phyloP scores from a whole-genome alignment of 2,329 filamentous ascomycete genomes.

The Talaromyces sp. region DNA sequence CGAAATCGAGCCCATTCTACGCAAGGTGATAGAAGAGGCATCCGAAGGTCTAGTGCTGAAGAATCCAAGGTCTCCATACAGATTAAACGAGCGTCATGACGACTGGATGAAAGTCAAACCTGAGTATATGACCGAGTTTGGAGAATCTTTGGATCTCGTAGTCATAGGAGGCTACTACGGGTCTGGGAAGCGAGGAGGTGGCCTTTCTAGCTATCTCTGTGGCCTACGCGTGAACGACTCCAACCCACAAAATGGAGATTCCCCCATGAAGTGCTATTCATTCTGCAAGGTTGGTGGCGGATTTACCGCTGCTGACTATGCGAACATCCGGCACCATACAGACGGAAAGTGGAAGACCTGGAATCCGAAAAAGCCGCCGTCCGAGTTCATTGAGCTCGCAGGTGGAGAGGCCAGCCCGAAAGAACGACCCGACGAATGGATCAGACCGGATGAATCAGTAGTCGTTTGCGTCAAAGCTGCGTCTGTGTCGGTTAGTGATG shows the following conservation, averaged over 20 bases:
- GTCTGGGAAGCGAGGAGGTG: slow-evolving; percentile 76
- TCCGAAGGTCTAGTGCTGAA: slow-evolving; percentile 91
- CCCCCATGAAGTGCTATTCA: slow-evolving; percentile 76
- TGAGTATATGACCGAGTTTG: slow-evolving; percentile 96
- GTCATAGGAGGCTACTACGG: slow-evolving; percentile 92
- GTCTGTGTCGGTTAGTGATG: slow-evolving; percentile 66
- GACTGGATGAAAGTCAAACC: slow-evolving; percentile 99
- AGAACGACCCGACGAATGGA: slow-evolving; percentile 88
- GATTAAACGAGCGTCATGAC: slow-evolving; percentile 82
- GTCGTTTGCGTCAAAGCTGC: slow-evolving; percentile 87
- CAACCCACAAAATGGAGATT: slow-evolving; percentile 50
- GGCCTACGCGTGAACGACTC: slow-evolving; percentile 72
- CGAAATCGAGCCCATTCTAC: slow-evolving; percentile 73
- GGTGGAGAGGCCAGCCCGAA: slow-evolving; percentile 64
- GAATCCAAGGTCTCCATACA: slow-evolving; percentile 82
- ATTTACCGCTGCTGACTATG: slow-evolving; percentile 79
- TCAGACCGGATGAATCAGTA: slow-evolving; percentile 79
- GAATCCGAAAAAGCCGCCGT: slow-evolving; percentile 72
- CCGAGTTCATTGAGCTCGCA: slow-evolving; percentile 72
- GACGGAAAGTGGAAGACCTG: slow-evolving; percentile 89
- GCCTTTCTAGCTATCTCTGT: slow-evolving; percentile 81
- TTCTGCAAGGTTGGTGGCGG: slow-evolving; percentile 99
- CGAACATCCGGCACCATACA: slow-evolving; percentile 73
- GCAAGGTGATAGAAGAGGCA: slow-evolving; percentile 77
- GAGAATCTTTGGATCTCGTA: slow-evolving; percentile 84